Conservation (phyloP, 331 rosid species). For the Pyracantha coccinea region DNA sequence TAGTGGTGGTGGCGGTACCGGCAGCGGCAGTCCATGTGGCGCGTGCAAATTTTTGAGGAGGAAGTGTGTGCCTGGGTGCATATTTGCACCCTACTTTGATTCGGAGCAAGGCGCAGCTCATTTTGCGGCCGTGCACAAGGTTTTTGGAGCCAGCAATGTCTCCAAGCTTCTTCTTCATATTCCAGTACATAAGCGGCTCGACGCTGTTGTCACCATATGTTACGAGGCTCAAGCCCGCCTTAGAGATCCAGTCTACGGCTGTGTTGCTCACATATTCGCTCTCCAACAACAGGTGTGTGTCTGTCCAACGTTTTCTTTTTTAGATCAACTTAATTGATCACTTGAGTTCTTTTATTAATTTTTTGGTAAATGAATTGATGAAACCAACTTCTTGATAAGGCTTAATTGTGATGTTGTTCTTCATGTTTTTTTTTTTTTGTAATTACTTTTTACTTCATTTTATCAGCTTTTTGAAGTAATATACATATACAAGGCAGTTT, state of each 20-base stretch:
- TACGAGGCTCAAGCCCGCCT: constrained; percentile 88
- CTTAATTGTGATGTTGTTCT: neutral
- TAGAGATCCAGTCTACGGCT: constrained; percentile 86
- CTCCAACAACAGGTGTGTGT: constrained; percentile 85
- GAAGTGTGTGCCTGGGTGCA: constrained; percentile 69
- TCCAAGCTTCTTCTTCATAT: constrained; percentile 69
- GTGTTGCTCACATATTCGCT: constrained; percentile 84
- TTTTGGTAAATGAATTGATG: neutral
- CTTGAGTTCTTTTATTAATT: neutral
- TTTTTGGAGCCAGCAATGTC: constrained; percentile 93
- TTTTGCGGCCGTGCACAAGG: constrained; percentile 89
- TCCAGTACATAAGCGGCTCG: constrained; percentile 71
- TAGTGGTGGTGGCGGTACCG: neutral
- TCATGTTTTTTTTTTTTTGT: neutral
- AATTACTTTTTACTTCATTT: neutral
- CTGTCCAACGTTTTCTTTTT: neutral
- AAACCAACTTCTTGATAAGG: constrained; percentile 1
- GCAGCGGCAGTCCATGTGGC: constrained; percentile 73
- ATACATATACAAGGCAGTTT: neutral
- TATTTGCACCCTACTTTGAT: constrained; percentile 88
- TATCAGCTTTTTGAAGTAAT: neutral
- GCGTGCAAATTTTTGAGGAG: constrained; percentile 86
- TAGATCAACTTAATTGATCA: neutral
- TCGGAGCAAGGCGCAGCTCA: constrained; percentile 84
- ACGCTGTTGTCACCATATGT: constrained; percentile 81